phyloP scores from a whole-genome alignment of 2,329 filamentous ascomycete species.

The Bipolaris gigantea region DNA sequence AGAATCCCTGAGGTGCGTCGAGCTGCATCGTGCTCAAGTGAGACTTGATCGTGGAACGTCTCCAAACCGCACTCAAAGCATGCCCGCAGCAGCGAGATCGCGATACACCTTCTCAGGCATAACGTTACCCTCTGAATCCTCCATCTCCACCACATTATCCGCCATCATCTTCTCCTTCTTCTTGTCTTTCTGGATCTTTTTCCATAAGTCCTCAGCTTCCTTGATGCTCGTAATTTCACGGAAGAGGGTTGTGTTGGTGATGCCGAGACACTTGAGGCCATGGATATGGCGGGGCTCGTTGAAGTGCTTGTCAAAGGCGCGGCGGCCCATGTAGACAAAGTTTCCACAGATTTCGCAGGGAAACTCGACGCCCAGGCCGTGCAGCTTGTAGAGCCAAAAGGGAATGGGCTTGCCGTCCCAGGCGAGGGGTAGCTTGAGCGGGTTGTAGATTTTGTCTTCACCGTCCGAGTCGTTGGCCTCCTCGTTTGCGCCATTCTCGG shows the following conservation, averaged over 20 bases:
- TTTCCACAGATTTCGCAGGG: slow-evolving; percentile 96
- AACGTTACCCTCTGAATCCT: slow-evolving; percentile 94
- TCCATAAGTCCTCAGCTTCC: slow-evolving; percentile 85
- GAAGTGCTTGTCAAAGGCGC: slow-evolving; percentile 98
- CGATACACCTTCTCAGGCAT: slow-evolving; percentile 99
- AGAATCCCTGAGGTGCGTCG: background rate
- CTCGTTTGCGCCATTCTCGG: slow-evolving; percentile 59
- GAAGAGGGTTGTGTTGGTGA: slow-evolving; percentile 88
- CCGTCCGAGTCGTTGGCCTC: slow-evolving; percentile 66
- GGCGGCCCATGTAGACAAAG: slow-evolving; percentile 96
- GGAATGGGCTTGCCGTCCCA: slow-evolving; percentile 99
- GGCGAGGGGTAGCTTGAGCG: slow-evolving; percentile 88
- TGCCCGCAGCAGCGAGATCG: slow-evolving; percentile 88
- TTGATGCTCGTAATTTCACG: slow-evolving; percentile 91
- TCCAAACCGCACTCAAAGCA: slow-evolving; percentile 47
- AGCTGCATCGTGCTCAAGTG: background rate
- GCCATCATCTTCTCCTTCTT: slow-evolving; percentile 75
- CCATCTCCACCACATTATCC: slow-evolving; percentile 94
- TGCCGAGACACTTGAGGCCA: slow-evolving; percentile 89
- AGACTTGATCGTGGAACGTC: background rate
- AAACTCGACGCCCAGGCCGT: slow-evolving; percentile 93
- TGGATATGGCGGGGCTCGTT: slow-evolving; percentile 92
- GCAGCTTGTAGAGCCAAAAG: slow-evolving; percentile 97
- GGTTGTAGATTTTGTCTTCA: slow-evolving; percentile 93
- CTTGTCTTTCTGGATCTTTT: slow-evolving; percentile 86